A percentile compares a stretch with the other conserved stretches of the same genome.
These are phyloP conservation scores for Helenozyma rhizophorensis DNA, from an alignment of 805 yeast genomes.

Conservation along the genomic window DNA sequence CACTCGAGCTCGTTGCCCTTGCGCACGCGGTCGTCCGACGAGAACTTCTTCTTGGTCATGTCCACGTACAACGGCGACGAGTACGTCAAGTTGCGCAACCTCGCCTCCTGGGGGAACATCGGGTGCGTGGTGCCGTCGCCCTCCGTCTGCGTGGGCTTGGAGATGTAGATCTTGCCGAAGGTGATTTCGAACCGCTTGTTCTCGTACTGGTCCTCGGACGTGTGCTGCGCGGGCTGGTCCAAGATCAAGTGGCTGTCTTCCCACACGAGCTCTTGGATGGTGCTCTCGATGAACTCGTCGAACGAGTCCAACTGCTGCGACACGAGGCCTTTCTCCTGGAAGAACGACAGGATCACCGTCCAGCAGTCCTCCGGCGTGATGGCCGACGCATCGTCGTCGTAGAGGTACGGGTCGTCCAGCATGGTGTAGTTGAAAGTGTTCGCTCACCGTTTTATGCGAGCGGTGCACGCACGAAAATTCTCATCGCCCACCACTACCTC, in stretches of 20 bases:
- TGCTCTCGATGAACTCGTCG: constrained; percentile 94
- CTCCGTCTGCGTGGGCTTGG: constrained; percentile 97
- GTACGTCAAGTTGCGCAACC: constrained; percentile 92
- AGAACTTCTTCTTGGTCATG: constrained; percentile 85
- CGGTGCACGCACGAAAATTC: too few species aligned
- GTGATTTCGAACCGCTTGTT: constrained; percentile 92
- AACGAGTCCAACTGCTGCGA: constrained; percentile 98
- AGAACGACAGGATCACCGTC: constrained; percentile 95
- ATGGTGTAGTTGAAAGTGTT: too few species aligned
- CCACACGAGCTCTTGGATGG: constrained; percentile 94
- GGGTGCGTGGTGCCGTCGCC: constrained; percentile 99
- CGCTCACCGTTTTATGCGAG: too few species aligned
- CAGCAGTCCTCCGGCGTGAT: constrained; percentile 98
- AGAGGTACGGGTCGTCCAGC: constrained; percentile 64
- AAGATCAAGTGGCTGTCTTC: constrained; percentile 92
- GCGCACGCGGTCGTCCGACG: constrained; percentile 65
- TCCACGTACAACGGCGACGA: constrained; percentile 95
- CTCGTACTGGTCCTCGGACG: constrained; percentile 82
- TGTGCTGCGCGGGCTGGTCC: constrained; percentile 98
- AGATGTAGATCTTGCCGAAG: constrained; percentile 95
- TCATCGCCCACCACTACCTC: too few species aligned
- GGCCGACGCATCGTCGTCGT: constrained; percentile 55
- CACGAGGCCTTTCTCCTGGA: constrained; percentile 93
- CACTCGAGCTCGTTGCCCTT: constrained; percentile 44
- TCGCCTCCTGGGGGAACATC: constrained; percentile 96